Evolutionary conservation across 257 asterid genomes (phyloP).

Genomic region (Solanum bulbocastanum): DNA sequence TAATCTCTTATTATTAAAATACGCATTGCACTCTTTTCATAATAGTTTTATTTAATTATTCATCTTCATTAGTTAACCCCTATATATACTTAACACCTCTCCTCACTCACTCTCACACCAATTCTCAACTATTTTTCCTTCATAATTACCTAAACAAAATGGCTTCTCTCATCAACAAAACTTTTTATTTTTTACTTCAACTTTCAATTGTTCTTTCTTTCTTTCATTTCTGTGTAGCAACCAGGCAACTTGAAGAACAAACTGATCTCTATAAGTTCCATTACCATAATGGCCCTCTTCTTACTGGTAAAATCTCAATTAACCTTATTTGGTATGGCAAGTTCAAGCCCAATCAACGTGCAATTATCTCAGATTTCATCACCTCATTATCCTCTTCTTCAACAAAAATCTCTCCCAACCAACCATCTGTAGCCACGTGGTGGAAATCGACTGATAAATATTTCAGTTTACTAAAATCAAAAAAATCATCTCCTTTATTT

Average conservation of each 20-base stretch:
- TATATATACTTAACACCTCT: neutral
- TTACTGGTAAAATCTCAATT: constrained; percentile 24
- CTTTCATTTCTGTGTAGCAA: neutral
- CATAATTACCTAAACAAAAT: neutral
- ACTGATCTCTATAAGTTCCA: constrained; percentile 5
- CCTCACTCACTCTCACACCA: neutral
- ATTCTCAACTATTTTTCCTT: neutral
- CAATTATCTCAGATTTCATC: constrained; percentile 24
- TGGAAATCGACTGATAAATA: constrained; percentile 35
- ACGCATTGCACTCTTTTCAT: neutral
- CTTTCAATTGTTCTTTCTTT: neutral
- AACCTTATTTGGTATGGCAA: constrained; percentile 37
- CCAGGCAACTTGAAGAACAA: constrained; percentile 2
- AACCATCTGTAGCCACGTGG: constrained; percentile 38
- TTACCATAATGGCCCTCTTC: constrained; percentile 39
- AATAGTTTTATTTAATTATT: too few relatives aligned
- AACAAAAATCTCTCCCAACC: neutral
- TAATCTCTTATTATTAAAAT: neutral
- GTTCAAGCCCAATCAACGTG: constrained; percentile 21
- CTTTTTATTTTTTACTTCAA: neutral
- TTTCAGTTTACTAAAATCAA: constrained; percentile 16
- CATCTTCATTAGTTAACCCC: neutral
- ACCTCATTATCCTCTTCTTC: constrained; percentile 17
- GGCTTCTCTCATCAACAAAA: neutral
- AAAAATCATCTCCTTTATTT: constrained; percentile 5